Evolutionary conservation across 345 rosid genomes (phyloP), one percentile per base, ranked within the genome.

Genomic region (Isatis tinctoria): DNA sequence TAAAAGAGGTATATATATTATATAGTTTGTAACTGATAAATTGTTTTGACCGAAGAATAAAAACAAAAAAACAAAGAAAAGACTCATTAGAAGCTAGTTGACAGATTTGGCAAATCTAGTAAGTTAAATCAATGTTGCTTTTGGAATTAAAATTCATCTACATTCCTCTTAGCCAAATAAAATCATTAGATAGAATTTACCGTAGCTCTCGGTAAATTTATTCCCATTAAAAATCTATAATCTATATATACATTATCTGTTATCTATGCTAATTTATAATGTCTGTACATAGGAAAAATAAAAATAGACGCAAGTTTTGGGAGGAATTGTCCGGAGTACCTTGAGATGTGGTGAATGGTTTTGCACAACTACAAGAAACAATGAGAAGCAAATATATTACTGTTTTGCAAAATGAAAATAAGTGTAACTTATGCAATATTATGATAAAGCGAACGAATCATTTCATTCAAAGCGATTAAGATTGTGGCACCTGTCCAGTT

Each of bases 341-440:
- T 65, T 65, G 43, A 70, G 79, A 70, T 74, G 67, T 24, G 79
- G 82, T 28, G 75, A 57, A 51, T 75, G 69, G 37, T 56, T 74
- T 39, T 57, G 70, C 11, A 37, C 6, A 49, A 0, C 71, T 74
- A 67, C 32, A 62, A 56, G 53, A 60, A 60, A 39, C 27, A 37
- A 37, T 9, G n/a, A 67, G 27, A 11, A 74, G 57, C 40, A 57
- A 53, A 53, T 6, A 9, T 2, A 74, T 35, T 22, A 26, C 5
- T 10, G 53, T 8, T 51, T 58, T 17, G 5, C 3, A 20, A 17
- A 49, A 26, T 28, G n/a, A 39, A 39, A 35, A 2, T 11, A 20
- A 24, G 48, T 20, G 8, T 18, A 48, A 20, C 48, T 36, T 39
- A 47, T 26, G 24, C 10, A n/a, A 33, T n/a, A n/a, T 14, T 60